Base-by-base conservation (phyloP, 108 stramenopile genomes). In the Discostella pseudostelligera region DNA sequence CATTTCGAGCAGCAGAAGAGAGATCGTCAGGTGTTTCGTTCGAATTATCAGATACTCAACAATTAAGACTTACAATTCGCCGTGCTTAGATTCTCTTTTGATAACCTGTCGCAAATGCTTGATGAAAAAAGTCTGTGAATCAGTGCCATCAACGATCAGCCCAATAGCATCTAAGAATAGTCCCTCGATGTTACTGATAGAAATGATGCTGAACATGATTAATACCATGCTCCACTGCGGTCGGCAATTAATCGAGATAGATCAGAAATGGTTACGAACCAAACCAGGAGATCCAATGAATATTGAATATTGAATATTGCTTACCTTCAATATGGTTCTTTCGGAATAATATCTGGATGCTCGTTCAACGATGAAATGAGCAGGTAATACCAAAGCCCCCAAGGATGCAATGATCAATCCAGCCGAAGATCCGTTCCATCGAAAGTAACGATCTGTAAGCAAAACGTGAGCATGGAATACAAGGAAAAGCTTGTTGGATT, bases 271-370 rank as follows among this genome's bases (percentile, higher is more conserved):
- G 32, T 32, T 32, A 32, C 32, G 32, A 32, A 32, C 32, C 32
- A 5, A 32, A 32, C 32, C 3, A 32, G 32, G 3, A 3, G 32
- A 32, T 3, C 32, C n/a, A n/a, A n/a, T n/a, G n/a, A n/a, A n/a
- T n/a, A n/a, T n/a, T n/a, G n/a, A n/a, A n/a, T n/a, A n/a, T n/a
- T 22, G 14, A 51, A 26, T 26, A 20, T 20, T 20, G 44, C 75
- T 47, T 67, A 74, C 78, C 44, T 69, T 72, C 62, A 87, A 67
- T n/a, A 83, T 81, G n/a, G 59, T 21, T 56, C 89, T 69, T 57
- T 91, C 89, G n/a, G 87, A 85, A 59, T 77, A 88, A 28, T 55
- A 56, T 28, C 81, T 70, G 0, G 87, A 78, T 2, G 84, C 66
- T 21, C 61, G 75, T 64, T 85, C 85, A n/a, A 83, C 81, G 21